Percentiles rank a stretch among this genome's conserved stretches.
phyloP scores from a whole-genome alignment of 2,329 filamentous ascomycete species.

The Nannizzia gypsea region DNA sequence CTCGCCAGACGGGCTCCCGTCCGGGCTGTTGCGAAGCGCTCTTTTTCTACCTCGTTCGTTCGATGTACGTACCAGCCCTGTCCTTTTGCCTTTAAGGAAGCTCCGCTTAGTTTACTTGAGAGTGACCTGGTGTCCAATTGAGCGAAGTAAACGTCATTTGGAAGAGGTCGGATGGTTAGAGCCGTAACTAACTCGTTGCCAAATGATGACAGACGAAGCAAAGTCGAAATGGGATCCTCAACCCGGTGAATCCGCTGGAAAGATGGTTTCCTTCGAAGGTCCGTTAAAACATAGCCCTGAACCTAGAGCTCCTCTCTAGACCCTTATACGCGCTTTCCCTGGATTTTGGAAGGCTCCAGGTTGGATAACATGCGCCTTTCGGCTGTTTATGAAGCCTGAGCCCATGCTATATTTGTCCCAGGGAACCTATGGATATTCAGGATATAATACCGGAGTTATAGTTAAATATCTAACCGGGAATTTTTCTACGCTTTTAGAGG shows the following conservation, averaged over 20 bases:
- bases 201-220: constrained; percentile 13
- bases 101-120: neutral
- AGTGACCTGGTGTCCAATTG: neutral
- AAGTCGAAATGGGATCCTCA: constrained; percentile 31
- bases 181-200: constrained; percentile 13
- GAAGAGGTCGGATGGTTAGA: neutral
- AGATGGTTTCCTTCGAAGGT: constrained; percentile 37
- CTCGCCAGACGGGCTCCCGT: constrained; percentile 36
- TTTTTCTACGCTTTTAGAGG: constrained; percentile 46
- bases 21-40: constrained; percentile 32
- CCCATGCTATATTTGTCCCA: neutral
- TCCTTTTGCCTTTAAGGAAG: neutral
- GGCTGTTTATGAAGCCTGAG: neutral
- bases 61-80: constrained; percentile 32
- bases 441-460: neutral
- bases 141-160: neutral
- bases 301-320: neutral
- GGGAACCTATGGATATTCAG: neutral
- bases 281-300: constrained; percentile 16
- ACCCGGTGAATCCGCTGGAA: constrained; percentile 28
- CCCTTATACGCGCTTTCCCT: neutral
- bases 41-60: constrained; percentile 35
- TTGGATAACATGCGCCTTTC: neutral
- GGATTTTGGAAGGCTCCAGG: neutral
- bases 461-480: neutral